These are phyloP conservation scores for Solanum hybrid DNA, from an alignment of 305 asterid species.

Conservation along the genomic window DNA sequence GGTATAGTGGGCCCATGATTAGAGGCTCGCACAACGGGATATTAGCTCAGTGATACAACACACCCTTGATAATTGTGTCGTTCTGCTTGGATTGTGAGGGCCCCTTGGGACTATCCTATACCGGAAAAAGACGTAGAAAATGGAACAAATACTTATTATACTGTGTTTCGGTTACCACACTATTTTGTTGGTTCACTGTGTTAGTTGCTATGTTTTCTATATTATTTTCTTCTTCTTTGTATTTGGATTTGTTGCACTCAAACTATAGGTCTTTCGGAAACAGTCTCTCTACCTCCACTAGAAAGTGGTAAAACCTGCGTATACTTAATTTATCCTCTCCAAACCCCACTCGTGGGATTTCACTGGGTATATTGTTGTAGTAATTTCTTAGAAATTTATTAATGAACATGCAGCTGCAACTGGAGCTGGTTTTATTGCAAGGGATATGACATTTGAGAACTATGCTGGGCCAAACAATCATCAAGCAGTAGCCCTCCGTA, in stretches of 20 bases:
- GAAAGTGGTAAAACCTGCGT: no score
- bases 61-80: not conserved
- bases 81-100: not conserved
- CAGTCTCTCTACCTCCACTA: not conserved
- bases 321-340: not conserved
- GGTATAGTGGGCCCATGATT: not conserved
- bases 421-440: conserved; percentile 91
- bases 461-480: conserved; percentile 86
- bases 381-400: not conserved
- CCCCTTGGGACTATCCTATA: not conserved
- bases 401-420: conserved; percentile 59
- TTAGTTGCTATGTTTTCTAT: not conserved
- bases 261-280: not conserved
- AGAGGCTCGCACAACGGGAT: not conserved
- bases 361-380: not conserved
- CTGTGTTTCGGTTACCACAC: no score
- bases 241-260: not conserved
- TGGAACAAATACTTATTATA: not conserved
- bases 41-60: not conserved
- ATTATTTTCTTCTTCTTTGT: not conserved
- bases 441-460: conserved; percentile 81
- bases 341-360: not conserved
- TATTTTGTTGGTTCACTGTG: not conserved
- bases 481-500: conserved; percentile 92
- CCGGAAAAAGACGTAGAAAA: not conserved